Evolutionary conservation across 2,329 filamentous ascomycete species (phyloP).

Genomic region (Phialemoniopsis sp.): DNA sequence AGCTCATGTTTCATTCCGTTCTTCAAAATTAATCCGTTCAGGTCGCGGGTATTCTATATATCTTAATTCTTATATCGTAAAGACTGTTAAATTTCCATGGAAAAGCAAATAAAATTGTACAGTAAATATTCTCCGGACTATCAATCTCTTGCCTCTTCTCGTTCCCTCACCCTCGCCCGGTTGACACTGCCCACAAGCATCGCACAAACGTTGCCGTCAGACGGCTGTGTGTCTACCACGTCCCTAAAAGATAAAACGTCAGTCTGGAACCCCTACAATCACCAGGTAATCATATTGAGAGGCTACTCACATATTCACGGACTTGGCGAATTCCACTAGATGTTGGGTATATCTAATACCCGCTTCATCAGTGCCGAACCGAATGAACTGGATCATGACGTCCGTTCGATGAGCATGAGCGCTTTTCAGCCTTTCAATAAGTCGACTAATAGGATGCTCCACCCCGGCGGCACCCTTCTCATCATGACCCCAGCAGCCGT

Average conservation of each 20-base stretch:
- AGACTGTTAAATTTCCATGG: too few species aligned
- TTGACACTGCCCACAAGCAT: background rate
- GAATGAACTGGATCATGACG: background rate
- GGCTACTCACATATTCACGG: background rate
- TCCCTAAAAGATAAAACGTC: background rate
- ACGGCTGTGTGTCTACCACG: background rate
- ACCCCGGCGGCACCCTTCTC: background rate
- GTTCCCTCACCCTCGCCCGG: too few species aligned
- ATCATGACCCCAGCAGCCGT: too few species aligned
- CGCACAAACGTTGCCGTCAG: background rate
- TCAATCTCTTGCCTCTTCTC: too few species aligned
- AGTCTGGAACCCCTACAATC: too few species aligned
- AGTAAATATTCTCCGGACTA: too few species aligned
- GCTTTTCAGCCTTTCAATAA: background rate
- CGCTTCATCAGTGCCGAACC: background rate
- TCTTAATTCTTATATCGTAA: too few species aligned
- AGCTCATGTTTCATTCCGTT: too few species aligned
- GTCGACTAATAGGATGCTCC: background rate
- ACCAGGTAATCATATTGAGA: too few species aligned
- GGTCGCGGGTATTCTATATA: too few species aligned
- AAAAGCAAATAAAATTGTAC: too few species aligned
- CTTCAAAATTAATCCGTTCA: too few species aligned
- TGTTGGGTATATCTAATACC: background rate
- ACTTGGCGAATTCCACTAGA: background rate
- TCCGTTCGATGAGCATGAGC: background rate